A percentile compares a stretch with the other conserved stretches of the same genome.
phyloP scores from a whole-genome alignment of 768 basidiomycete species.

The Amanita brunnescens region DNA sequence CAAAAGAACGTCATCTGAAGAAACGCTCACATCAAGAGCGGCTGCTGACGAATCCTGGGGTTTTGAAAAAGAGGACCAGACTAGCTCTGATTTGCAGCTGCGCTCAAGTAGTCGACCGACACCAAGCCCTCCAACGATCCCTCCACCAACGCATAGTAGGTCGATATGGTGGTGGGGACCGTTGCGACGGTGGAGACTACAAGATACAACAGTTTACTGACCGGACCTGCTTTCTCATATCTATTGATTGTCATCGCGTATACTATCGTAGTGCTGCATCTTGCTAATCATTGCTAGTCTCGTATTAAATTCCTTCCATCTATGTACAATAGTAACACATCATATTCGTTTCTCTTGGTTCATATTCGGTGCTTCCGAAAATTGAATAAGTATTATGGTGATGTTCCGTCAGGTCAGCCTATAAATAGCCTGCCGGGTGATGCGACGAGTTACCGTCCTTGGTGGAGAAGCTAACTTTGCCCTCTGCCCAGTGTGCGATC shows the following conservation, averaged over 20 bases:
- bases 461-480: conserved; percentile 35
- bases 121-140: conserved; percentile 5
- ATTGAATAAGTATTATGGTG: no score
- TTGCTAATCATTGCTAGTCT: background rate
- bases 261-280: background rate
- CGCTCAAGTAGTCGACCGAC: background rate
- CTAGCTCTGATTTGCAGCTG: no score
- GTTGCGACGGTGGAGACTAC: conserved; percentile 61
- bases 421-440: conserved; percentile 13
- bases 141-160: conserved; percentile 8
- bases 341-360: background rate
- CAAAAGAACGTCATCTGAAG: background rate
- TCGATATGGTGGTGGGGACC: conserved; percentile 83
- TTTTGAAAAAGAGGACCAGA: background rate
- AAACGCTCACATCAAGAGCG: background rate
- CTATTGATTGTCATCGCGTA: background rate
- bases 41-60: background rate
- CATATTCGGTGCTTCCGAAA: no score
- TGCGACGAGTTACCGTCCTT: conserved; percentile 8
- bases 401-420: no score
- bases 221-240: background rate
- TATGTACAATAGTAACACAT: no score
- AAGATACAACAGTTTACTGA: conserved; percentile 68
- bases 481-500: conserved; percentile 73
- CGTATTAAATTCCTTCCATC: no score